phyloP scores from a whole-genome alignment of 1,284 basidiomycete species.

The Cryptococcus sp. region DNA sequence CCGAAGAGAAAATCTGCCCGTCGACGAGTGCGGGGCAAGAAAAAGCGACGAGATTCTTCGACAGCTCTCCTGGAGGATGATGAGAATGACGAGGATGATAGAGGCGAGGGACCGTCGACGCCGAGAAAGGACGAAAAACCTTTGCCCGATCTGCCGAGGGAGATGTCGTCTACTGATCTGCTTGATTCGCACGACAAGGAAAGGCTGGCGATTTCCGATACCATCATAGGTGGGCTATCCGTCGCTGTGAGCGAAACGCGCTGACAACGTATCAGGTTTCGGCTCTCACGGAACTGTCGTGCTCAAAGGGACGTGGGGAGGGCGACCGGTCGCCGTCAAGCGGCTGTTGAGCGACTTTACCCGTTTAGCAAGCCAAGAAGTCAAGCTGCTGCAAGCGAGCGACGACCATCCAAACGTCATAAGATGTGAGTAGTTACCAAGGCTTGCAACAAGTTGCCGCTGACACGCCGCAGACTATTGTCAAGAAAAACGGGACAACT shows the following conservation, averaged over 20 bases:
- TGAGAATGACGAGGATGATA: conserved; percentile 55
- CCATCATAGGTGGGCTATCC: conserved; percentile 65
- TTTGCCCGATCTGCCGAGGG: conserved; percentile 43
- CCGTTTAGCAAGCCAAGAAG: conserved; percentile 90
- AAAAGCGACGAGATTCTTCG: conserved; percentile 36
- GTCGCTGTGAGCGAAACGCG: background rate
- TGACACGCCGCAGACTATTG: conserved; percentile 68
- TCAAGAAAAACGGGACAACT: conserved; percentile 88
- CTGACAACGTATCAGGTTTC: conserved; percentile 64
- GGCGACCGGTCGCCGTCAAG: conserved; percentile 94
- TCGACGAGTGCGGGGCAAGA: conserved; percentile 41
- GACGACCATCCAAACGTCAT: conserved; percentile 99
- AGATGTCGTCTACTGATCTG: conserved; percentile 35
- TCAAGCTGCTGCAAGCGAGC: conserved; percentile 88
- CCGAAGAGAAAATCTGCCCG: conserved; percentile 41
- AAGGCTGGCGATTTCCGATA: conserved; percentile 69
- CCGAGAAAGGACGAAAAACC: conserved; percentile 38
- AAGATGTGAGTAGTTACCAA: conserved; percentile 58
- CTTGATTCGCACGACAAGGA: conserved; percentile 40
- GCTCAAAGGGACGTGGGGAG: conserved; percentile 89
- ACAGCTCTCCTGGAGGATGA: conserved; percentile 55
- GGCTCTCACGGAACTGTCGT: conserved; percentile 97
- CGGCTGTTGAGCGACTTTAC: conserved; percentile 93
- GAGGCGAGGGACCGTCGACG: conserved; percentile 36
- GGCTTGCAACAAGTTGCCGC: conserved; percentile 1